Evolutionary conservation across 371 early-diverging fungal genomes (phyloP).

Genomic region (Syncephalastrum monosporum): DNA sequence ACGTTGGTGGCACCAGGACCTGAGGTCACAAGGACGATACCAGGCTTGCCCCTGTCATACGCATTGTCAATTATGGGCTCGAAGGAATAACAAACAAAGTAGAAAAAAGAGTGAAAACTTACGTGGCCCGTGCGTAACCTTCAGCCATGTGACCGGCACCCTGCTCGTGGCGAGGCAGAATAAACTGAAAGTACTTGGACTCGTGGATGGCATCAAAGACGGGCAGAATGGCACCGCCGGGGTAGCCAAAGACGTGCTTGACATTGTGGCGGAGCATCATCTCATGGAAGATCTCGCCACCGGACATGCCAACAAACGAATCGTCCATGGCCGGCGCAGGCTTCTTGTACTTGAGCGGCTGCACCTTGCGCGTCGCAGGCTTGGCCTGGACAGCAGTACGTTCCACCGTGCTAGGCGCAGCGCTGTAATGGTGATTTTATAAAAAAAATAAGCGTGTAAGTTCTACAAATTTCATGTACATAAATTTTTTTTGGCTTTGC

Average conservation of each 20-base stretch:
- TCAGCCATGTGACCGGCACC: slow-evolving; percentile 99
- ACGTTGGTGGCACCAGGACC: slow-evolving; percentile 99
- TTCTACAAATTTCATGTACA: too few relatives aligned
- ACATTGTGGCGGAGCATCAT: slow-evolving; percentile 95
- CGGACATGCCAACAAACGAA: slow-evolving; percentile 92
- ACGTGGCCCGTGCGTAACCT: slow-evolving; percentile 94
- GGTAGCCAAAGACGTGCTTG: slow-evolving; percentile 94
- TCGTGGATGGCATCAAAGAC: slow-evolving; percentile 97
- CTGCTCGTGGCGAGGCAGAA: slow-evolving; percentile 96
- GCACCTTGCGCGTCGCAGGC: slow-evolving; percentile 9
- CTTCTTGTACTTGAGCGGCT: slow-evolving; percentile 26
- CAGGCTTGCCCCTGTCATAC: slow-evolving; percentile 78
- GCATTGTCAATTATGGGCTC: background rate
- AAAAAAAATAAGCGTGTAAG: background rate
- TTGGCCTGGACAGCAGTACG: slow-evolving; percentile 10
- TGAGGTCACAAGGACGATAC: slow-evolving; percentile 93
- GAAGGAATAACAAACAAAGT: background rate
- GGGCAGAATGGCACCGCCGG: slow-evolving; percentile 96
- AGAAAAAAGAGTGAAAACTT: slow-evolving; percentile 22
- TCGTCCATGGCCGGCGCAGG: slow-evolving; percentile 52
- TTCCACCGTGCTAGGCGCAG: slow-evolving; percentile 12
- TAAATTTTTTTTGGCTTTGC: background rate
- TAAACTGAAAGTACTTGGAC: slow-evolving; percentile 90
- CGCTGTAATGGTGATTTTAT: slow-evolving; percentile 1
- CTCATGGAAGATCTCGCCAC: slow-evolving; percentile 97